Conservation (phyloP, 345 rosid species). For the Passiflora organensis region DNA sequence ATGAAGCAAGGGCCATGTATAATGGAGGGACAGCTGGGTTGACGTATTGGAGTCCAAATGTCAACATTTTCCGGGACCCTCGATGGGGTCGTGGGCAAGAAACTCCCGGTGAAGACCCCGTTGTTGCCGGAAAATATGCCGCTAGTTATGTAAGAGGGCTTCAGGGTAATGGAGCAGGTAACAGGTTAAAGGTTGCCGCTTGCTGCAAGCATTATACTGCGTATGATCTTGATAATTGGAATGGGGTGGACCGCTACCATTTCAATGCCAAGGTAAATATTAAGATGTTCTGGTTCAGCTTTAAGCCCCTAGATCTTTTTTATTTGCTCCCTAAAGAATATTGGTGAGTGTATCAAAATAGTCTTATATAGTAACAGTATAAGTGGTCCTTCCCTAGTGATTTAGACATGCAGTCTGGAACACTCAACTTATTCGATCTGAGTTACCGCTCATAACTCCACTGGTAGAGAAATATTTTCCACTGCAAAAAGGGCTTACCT, state of each 20-base stretch:
- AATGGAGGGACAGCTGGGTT: constrained; percentile 32
- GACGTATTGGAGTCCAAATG: constrained; percentile 33
- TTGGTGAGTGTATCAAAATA: too few species aligned
- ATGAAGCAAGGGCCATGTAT: constrained; percentile 34
- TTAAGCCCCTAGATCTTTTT: too few species aligned
- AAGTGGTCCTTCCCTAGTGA: too few species aligned
- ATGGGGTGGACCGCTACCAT: constrained; percentile 77
- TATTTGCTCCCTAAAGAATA: too few species aligned
- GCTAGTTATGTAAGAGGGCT: constrained; percentile 30
- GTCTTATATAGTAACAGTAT: too few species aligned
- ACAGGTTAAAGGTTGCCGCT: constrained; percentile 83
- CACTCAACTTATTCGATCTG: too few species aligned
- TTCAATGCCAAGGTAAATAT: constrained; percentile 72
- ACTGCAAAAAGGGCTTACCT: too few species aligned
- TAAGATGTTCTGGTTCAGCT: too few species aligned
- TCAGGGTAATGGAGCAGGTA: constrained; percentile 31
- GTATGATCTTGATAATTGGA: constrained; percentile 95
- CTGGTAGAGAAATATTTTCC: too few species aligned
- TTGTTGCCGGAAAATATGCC: constrained; percentile 25
- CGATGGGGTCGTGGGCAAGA: constrained; percentile 34
- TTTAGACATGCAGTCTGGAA: too few species aligned
- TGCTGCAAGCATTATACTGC: constrained; percentile 97
- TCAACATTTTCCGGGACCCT: constrained; percentile 27
- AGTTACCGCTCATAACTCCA: too few species aligned
- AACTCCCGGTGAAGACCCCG: constrained; percentile 34